Conservation (phyloP, 805 yeast genomes). For the Cyberlindnera saturnus region DNA sequence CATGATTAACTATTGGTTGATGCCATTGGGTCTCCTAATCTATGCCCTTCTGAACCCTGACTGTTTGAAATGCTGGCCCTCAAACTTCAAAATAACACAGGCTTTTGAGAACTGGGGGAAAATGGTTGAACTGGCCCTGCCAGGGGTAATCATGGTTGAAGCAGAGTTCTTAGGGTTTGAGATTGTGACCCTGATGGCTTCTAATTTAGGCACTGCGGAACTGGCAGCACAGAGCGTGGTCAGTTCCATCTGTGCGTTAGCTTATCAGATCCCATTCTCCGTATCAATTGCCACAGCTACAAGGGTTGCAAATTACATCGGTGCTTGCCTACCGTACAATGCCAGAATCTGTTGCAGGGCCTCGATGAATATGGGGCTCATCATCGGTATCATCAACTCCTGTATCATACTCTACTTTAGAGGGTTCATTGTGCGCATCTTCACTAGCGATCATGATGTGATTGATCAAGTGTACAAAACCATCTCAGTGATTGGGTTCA, state of each 20-base stretch:
- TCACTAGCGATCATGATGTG: constrained; percentile 58
- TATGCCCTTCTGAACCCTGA: constrained; percentile 38
- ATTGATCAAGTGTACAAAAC: constrained; percentile 44
- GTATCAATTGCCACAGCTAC: constrained; percentile 66
- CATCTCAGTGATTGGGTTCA: constrained; percentile 56
- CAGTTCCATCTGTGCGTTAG: constrained; percentile 56
- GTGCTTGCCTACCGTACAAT: constrained; percentile 43
- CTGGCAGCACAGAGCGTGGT: constrained; percentile 73
- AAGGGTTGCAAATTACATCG: constrained; percentile 66
- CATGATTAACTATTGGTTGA: constrained; percentile 65
- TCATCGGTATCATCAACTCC: constrained; percentile 47
- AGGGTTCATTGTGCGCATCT: constrained; percentile 45
- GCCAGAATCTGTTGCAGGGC: constrained; percentile 41
- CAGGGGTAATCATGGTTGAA: constrained; percentile 70
- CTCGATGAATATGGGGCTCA: constrained; percentile 36
- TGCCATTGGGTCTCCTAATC: constrained; percentile 29
- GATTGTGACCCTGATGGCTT: constrained; percentile 59
- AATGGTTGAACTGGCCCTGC: constrained; percentile 52
- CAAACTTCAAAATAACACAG: constrained; percentile 28
- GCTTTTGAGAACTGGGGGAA: constrained; percentile 48
- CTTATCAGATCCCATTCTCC: constrained; percentile 69
- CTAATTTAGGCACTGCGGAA: constrained; percentile 61
- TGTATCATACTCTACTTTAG: constrained; percentile 43
- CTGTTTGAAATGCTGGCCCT: constrained; percentile 57
- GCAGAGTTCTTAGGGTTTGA: constrained; percentile 75